These are phyloP conservation scores for Aspergillus arachidicola DNA, from an alignment of 2,329 filamentous ascomycete genomes.

Conservation along the genomic window DNA sequence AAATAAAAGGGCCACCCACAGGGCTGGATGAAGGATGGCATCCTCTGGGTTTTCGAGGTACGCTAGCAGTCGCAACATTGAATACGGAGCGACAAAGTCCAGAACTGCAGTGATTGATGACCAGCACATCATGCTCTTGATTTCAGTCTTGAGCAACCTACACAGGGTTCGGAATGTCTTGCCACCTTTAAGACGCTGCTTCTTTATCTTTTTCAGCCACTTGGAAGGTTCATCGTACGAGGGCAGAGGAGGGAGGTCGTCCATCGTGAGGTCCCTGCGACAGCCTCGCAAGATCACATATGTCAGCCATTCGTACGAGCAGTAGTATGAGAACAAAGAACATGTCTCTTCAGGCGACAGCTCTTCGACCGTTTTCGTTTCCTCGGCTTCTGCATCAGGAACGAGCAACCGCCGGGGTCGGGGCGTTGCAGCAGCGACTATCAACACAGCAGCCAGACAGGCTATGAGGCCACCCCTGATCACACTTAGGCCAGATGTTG, in stretches of 20 bases:
- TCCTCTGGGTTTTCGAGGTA: slow-evolving; percentile 52
- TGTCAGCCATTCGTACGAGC: slow-evolving; percentile 39
- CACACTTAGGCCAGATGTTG: slow-evolving; percentile 17
- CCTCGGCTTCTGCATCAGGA: slow-evolving; percentile 20
- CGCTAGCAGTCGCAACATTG: slow-evolving; percentile 56
- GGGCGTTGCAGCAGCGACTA: slow-evolving; percentile 20
- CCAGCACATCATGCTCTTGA: slow-evolving; percentile 32
- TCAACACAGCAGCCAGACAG: slow-evolving; percentile 21
- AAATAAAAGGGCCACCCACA: slow-evolving; percentile 60
- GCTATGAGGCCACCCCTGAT: slow-evolving; percentile 22
- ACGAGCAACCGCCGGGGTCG: slow-evolving; percentile 21
- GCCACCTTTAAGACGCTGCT: slow-evolving; percentile 27
- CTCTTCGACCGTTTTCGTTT: slow-evolving; percentile 9
- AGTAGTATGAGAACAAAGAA: slow-evolving; percentile 35
- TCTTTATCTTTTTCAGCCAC: slow-evolving; percentile 29
- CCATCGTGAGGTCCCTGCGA: slow-evolving; percentile 31
- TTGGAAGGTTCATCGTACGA: slow-evolving; percentile 32
- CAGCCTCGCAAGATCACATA: slow-evolving; percentile 33
- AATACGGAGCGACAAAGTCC: slow-evolving; percentile 57
- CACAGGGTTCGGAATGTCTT: slow-evolving; percentile 31
- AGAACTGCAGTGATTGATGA: slow-evolving; percentile 28
- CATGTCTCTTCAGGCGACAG: slow-evolving; percentile 35
- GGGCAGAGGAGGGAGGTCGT: slow-evolving; percentile 36
- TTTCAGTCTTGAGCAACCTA: slow-evolving; percentile 27
- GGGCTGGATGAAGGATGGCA: slow-evolving; percentile 53